These are phyloP conservation scores for Sphagnum magellanicum DNA, from an alignment of 228 moss, liverwort and hornwort genomes.

Conservation along the genomic window DNA sequence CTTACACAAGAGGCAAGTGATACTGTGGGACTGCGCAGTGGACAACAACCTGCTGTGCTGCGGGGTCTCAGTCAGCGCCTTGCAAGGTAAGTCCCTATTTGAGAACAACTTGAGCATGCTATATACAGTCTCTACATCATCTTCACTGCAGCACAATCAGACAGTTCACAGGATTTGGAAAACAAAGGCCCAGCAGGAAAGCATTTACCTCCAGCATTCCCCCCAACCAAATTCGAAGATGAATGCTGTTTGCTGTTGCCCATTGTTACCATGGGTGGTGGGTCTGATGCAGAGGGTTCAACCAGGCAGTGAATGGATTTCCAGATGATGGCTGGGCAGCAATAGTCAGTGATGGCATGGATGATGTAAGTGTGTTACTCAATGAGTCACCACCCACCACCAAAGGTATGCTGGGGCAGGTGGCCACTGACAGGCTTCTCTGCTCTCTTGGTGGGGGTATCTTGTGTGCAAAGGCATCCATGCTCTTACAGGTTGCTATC, in stretches of 20 bases:
- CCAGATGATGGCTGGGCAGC: conserved; percentile 65
- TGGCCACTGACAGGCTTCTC: conserved; percentile 30
- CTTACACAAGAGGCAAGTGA: conserved; percentile 51
- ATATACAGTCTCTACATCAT: too few relatives aligned
- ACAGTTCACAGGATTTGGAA: too few relatives aligned
- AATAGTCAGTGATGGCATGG: conserved; percentile 56
- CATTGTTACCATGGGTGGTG: too few relatives aligned
- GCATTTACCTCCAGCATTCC: too few relatives aligned
- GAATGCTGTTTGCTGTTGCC: too few relatives aligned
- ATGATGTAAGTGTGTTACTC: conserved; percentile 61
- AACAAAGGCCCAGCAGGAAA: too few relatives aligned
- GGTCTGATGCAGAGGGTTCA: conserved; percentile 49
- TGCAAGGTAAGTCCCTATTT: conserved; percentile 30
- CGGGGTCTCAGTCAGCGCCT: conserved; percentile 45
- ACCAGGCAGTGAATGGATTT: conserved; percentile 74
- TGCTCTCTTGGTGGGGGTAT: conserved; percentile 58
- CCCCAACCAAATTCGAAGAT: too few relatives aligned
- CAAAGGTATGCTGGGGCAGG: conserved; percentile 63
- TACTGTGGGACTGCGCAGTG: conserved; percentile 34
- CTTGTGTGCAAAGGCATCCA: conserved; percentile 69
- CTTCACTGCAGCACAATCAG: too few relatives aligned
- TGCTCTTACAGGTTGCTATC: conserved; percentile 52
- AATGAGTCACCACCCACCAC: conserved; percentile 53
- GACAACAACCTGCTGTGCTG: conserved; percentile 51
- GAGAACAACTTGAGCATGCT: not conserved